A percentile compares a stretch with the other conserved stretches of the same genome.
Conservation (phyloP, 2,329 filamentous ascomycete species). For the Talaromyces islandicus region DNA sequence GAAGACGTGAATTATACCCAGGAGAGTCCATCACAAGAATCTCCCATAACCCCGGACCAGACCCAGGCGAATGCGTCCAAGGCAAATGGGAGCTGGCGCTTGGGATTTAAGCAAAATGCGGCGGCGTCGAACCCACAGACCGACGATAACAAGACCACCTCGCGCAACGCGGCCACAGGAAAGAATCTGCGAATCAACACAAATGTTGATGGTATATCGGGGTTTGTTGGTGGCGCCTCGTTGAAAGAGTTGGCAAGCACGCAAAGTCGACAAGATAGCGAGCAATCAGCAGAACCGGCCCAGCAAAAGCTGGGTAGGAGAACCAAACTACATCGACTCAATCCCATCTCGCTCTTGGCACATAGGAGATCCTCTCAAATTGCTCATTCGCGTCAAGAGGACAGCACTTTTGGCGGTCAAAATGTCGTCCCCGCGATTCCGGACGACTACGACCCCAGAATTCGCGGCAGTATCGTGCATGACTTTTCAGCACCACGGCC, state of each 20-base stretch:
- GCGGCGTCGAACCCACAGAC: background rate
- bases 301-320: slow-evolving; percentile 35
- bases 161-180: background rate
- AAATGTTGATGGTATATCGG: slow-evolving; percentile 5
- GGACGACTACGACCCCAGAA: slow-evolving; percentile 58
- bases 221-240: slow-evolving; percentile 9
- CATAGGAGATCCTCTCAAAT: slow-evolving; percentile 51
- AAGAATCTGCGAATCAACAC: slow-evolving; percentile 10
- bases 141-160: background rate
- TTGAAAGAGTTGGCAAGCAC: slow-evolving; percentile 11
- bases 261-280: slow-evolving; percentile 23
- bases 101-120: slow-evolving; percentile 6
- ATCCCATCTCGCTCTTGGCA: slow-evolving; percentile 56
- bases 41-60: background rate
- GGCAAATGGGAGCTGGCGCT: slow-evolving; percentile 9
- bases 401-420: slow-evolving; percentile 44
- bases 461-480: slow-evolving; percentile 58
- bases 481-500: slow-evolving; percentile 58
- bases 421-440: slow-evolving; percentile 48
- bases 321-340: slow-evolving; percentile 51
- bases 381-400: slow-evolving; percentile 43
- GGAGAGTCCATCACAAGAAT: slow-evolving; percentile 17
- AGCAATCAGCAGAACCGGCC: slow-evolving; percentile 21
- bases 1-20: slow-evolving; percentile 21
- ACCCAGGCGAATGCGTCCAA: background rate